Evolutionary conservation across 1,139 yeast species (phyloP).

Genomic region (Pichia sp.): DNA sequence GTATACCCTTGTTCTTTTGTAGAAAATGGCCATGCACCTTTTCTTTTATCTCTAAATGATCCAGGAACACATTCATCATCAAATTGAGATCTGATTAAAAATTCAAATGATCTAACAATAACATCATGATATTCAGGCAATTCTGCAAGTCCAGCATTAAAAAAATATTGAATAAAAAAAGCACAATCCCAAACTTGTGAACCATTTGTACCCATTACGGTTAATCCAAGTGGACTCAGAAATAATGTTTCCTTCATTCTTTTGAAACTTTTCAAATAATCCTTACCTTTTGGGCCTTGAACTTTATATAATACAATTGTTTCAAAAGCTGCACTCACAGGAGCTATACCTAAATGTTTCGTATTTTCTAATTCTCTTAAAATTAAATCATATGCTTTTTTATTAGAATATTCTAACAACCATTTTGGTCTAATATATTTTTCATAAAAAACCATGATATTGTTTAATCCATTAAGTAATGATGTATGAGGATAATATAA

Average conservation of each 20-base stretch:
- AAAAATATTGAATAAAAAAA: constrained; percentile 78
- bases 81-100: constrained; percentile 78
- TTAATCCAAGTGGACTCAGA: constrained; percentile 86
- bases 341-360: constrained; percentile 82
- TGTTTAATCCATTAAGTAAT: constrained; percentile 59
- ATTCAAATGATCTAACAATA: constrained; percentile 59
- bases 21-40: constrained; percentile 97
- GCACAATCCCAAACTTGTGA: constrained; percentile 97
- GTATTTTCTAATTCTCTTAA: constrained; percentile 75
- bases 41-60: constrained; percentile 74
- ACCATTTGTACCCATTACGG: constrained; percentile 96
- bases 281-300: constrained; percentile 64
- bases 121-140: constrained; percentile 58
- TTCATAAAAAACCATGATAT: constrained; percentile 57
- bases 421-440: constrained; percentile 66
- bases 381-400: constrained; percentile 55
- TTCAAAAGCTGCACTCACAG: constrained; percentile 84
- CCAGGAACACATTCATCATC: constrained; percentile 73
- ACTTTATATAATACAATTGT: constrained; percentile 60
- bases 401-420: constrained; percentile 51
- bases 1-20: constrained; percentile 95
- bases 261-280: constrained; percentile 48
- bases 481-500: constrained; percentile 87
- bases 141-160: constrained; percentile 74
- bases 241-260: constrained; percentile 74